Conservation (phyloP, 345 rosid species). For the Linum lewisii region DNA sequence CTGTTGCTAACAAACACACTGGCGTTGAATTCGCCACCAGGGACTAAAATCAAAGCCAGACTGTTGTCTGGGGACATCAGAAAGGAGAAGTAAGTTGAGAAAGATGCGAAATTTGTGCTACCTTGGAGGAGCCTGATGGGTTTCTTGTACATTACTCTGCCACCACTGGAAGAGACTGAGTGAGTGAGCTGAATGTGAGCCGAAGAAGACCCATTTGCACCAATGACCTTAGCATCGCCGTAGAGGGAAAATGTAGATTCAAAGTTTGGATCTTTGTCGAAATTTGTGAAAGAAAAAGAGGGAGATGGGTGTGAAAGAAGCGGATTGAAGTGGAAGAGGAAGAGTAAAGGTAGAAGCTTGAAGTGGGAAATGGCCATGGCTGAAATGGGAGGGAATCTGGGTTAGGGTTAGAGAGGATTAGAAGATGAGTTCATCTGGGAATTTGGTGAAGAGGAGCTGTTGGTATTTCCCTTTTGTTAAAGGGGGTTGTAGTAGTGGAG, state of each 20-base stretch:
- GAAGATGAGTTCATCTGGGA: neutral
- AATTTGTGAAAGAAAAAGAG: constrained; percentile 9
- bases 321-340: neutral
- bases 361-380: neutral
- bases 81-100: constrained; percentile 34
- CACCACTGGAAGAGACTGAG: constrained; percentile 24
- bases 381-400: neutral
- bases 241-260: constrained; percentile 19
- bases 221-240: constrained; percentile 31
- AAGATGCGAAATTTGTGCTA: constrained; percentile 20
- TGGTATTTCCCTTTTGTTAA: neutral
- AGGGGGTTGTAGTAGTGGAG: neutral
- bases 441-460: neutral
- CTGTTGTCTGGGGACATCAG: constrained; percentile 28
- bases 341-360: neutral
- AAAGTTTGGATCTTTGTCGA: constrained; percentile 19
- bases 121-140: constrained; percentile 28
- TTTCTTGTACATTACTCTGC: constrained; percentile 21
- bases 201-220: constrained; percentile 7
- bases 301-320: constrained; percentile 11
- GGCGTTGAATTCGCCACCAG: constrained; percentile 18
- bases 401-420: neutral
- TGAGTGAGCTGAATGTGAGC: constrained; percentile 21
- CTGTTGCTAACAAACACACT: constrained; percentile 20
- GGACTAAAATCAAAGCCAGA: constrained; percentile 34